Base-by-base conservation (phyloP, 129 eudicot species). In the Arctium minus region DNA sequence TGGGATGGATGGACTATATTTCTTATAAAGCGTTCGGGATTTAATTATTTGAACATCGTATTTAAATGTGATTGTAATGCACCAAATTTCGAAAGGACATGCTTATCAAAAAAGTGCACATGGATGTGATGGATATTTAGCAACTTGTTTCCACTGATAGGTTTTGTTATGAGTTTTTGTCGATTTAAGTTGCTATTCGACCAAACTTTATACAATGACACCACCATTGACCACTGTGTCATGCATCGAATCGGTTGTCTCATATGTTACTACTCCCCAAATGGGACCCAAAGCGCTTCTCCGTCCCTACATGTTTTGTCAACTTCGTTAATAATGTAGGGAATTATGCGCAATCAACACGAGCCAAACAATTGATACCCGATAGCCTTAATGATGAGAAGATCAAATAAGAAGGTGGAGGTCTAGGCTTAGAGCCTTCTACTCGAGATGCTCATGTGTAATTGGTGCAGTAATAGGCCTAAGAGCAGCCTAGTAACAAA, bases 101-200 rank as follows among this genome's bases (percentile, higher is more conserved):
- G 2, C 40, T 77, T 18, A 18, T 11, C 8, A 9, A 77, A 22
- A 77, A 77, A 60, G 80, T 77, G 22, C 48, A 60, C 44, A 2
- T 60, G 48, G 72, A 60, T 77, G 42, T 77, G 80, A 77, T n/a
- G 35, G 70, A 35, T 77, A 77, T 62, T 74, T 77, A 77, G 50
- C 48, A n/a, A 56, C 31, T 17, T 53, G 80, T 56, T 12, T 33
- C 71, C 37, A 35, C n/a, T n/a, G 33, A 53, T 77, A 31, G 48
- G 32, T n/a, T 35, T 75, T 1, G 30, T 12, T 39, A 56, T 7
- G 6, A 70, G 18, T 11, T 60, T 33, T 60, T 60, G 29, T 5
- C 9, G 3, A 60, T 17, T 60, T 60, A 6, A 60, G 29, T 60
- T 29, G 68, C 73, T 56, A 29, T 37, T 1, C 42, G 46, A 39